Evolutionary conservation across 805 yeast genomes (phyloP).

Genomic region (Barnettozyma siamensis): DNA sequence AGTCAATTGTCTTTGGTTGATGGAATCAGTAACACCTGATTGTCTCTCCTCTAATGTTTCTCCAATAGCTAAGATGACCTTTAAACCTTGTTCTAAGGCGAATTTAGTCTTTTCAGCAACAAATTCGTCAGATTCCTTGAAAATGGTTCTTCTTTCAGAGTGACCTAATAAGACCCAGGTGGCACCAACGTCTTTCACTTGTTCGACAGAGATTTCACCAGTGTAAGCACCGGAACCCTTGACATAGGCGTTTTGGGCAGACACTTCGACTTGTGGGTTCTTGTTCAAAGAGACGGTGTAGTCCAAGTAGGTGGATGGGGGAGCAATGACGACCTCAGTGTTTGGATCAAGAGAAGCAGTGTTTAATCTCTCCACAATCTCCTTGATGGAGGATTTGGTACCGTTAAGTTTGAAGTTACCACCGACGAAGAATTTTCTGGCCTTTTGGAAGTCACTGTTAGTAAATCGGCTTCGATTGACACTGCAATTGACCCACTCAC

Average conservation of each 20-base stretch:
- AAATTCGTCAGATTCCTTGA: constrained; percentile 85
- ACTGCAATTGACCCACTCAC: background rate
- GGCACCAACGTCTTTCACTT: constrained; percentile 87
- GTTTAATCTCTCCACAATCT: constrained; percentile 81
- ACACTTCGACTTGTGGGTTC: constrained; percentile 68
- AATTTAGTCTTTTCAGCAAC: constrained; percentile 92
- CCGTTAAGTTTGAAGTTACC: constrained; percentile 99
- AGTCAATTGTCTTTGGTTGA: constrained; percentile 81
- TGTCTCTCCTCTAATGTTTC: constrained; percentile 95
- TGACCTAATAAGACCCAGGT: constrained; percentile 96
- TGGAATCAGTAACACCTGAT: constrained; percentile 78
- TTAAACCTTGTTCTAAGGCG: constrained; percentile 83
- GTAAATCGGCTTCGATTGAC: background rate
- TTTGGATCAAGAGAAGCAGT: constrained; percentile 64
- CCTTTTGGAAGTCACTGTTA: constrained; percentile 29
- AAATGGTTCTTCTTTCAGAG: constrained; percentile 95
- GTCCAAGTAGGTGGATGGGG: constrained; percentile 89
- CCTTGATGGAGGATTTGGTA: constrained; percentile 74
- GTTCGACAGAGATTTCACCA: constrained; percentile 89
- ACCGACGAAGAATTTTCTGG: constrained; percentile 94
- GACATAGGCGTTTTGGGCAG: constrained; percentile 87
- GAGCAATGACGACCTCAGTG: constrained; percentile 92
- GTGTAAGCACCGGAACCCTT: constrained; percentile 96
- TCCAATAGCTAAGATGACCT: constrained; percentile 95
- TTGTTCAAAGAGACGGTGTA: constrained; percentile 65